A percentile compares a stretch with the other conserved stretches of the same genome.
phyloP scores from a whole-genome alignment of 2,329 filamentous ascomycete species.

The Helminthosporium solani region DNA sequence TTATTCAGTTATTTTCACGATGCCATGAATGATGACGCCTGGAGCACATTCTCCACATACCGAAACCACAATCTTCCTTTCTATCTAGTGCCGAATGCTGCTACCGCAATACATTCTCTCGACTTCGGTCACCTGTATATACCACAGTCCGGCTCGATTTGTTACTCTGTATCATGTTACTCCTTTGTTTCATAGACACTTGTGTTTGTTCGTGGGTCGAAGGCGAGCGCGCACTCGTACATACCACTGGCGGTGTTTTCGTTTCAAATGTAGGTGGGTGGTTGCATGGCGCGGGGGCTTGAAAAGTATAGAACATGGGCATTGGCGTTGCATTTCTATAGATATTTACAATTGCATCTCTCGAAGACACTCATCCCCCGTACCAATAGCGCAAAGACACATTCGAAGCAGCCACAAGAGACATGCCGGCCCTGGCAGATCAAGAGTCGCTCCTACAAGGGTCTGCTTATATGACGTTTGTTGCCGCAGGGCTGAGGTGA shows the following conservation, averaged over 20 bases:
- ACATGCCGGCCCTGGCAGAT: neutral
- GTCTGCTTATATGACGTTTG: conserved; percentile 13
- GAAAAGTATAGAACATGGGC: conserved; percentile 27
- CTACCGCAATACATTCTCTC: conserved; percentile 23
- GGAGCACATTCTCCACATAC: conserved; percentile 22
- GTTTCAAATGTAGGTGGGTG: conserved; percentile 12
- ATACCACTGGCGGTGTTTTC: conserved; percentile 20
- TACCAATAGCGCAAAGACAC: neutral
- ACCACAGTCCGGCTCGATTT: conserved; percentile 27
- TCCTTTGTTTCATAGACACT: conserved; percentile 26
- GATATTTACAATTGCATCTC: conserved; percentile 15
- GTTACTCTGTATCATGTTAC: conserved; percentile 5
- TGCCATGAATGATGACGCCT: conserved; percentile 43
- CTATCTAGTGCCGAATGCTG: conserved; percentile 12
- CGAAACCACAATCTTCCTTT: conserved; percentile 23
- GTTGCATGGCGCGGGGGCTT: conserved; percentile 15
- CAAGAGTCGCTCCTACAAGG: neutral
- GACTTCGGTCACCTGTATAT: conserved; percentile 40
- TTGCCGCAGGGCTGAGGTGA: conserved; percentile 21
- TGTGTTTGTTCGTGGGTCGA: conserved; percentile 11
- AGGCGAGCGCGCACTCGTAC: conserved; percentile 18
- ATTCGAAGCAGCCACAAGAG: conserved; percentile 1
- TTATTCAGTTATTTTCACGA: conserved; percentile 23
- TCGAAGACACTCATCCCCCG: conserved; percentile 4
- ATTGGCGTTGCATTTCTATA: conserved; percentile 18